Evolutionary conservation across 805 yeast species (phyloP).

Genomic region (Wickerhamomyces sydowiorum): DNA sequence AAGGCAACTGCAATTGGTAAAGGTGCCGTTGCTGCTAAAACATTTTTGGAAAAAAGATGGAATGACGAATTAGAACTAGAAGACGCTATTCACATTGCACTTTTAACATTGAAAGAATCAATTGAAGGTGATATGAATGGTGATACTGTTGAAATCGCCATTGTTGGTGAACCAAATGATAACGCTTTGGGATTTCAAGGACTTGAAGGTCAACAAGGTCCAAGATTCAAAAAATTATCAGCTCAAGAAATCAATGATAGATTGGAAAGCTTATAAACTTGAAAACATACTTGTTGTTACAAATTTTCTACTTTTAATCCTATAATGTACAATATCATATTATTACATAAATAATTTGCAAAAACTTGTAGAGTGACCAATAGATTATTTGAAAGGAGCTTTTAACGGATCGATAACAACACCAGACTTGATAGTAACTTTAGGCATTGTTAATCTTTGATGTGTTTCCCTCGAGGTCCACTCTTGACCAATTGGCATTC

Average conservation of each 20-base stretch:
- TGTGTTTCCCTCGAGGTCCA: slow-evolving; percentile 89
- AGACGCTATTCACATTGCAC: slow-evolving; percentile 96
- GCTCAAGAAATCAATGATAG: slow-evolving; percentile 95
- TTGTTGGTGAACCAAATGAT: slow-evolving; percentile 80
- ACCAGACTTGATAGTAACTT: slow-evolving; percentile 82
- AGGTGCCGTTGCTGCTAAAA: slow-evolving; percentile 93
- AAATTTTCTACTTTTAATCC: background rate
- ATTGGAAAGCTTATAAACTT: slow-evolving; percentile 70
- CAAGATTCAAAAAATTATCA: slow-evolving; percentile 78
- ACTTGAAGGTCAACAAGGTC: slow-evolving; percentile 71
- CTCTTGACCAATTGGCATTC: slow-evolving; percentile 96
- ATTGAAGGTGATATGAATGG: slow-evolving; percentile 98
- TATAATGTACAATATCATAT: background rate
- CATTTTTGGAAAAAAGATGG: slow-evolving; percentile 97
- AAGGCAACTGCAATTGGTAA: slow-evolving; percentile 99
- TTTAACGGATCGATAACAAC: slow-evolving; percentile 86
- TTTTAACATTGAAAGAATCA: slow-evolving; percentile 89
- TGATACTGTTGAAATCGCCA: slow-evolving; percentile 87
- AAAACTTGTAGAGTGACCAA: background rate
- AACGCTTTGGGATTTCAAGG: slow-evolving; percentile 83
- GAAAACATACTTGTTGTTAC: no score
- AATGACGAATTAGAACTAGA: slow-evolving; percentile 94
- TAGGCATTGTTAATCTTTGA: slow-evolving; percentile 85
- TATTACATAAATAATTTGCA: no score
- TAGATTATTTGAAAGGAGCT: slow-evolving; percentile 64